Evolutionary conservation across 2,329 filamentous ascomycete genomes (phyloP).

Genomic region (Fusarium armeniacum): DNA sequence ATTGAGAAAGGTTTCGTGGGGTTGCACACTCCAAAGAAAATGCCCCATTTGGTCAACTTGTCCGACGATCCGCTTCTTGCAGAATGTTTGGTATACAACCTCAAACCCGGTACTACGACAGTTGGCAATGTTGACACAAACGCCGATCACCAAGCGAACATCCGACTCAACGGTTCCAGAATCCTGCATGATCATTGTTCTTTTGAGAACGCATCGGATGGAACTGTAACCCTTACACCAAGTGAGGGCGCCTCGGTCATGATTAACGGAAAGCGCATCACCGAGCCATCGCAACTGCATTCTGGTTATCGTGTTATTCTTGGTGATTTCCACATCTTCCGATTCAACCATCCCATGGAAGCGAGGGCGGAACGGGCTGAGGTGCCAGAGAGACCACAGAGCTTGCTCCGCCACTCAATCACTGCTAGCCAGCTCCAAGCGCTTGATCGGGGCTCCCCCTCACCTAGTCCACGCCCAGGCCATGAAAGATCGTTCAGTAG

Average conservation of each 20-base stretch:
- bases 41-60: constrained; percentile 98
- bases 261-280: constrained; percentile 94
- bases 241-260: constrained; percentile 95
- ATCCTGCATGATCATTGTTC: constrained; percentile 93
- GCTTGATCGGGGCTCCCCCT: constrained; percentile 69
- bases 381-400: constrained; percentile 69
- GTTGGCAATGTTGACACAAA: constrained; percentile 95
- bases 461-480: constrained; percentile 73
- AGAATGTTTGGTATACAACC: constrained; percentile 97
- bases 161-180: constrained; percentile 91
- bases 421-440: constrained; percentile 72
- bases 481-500: constrained; percentile 88
- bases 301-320: constrained; percentile 96
- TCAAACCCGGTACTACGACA: constrained; percentile 94
- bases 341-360: constrained; percentile 98
- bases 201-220: constrained; percentile 90
- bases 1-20: constrained; percentile 99
- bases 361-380: constrained; percentile 92
- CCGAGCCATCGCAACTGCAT: constrained; percentile 86
- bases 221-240: constrained; percentile 90
- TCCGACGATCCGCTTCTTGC: constrained; percentile 94
- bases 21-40: constrained; percentile 96
- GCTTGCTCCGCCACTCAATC: constrained; percentile 85
- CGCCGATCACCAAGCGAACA: constrained; percentile 81
- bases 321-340: constrained; percentile 98